These are phyloP conservation scores for Penicillium riverlandense DNA, from an alignment of 495 filamentous ascomycete genomes.

Conservation along the genomic window DNA sequence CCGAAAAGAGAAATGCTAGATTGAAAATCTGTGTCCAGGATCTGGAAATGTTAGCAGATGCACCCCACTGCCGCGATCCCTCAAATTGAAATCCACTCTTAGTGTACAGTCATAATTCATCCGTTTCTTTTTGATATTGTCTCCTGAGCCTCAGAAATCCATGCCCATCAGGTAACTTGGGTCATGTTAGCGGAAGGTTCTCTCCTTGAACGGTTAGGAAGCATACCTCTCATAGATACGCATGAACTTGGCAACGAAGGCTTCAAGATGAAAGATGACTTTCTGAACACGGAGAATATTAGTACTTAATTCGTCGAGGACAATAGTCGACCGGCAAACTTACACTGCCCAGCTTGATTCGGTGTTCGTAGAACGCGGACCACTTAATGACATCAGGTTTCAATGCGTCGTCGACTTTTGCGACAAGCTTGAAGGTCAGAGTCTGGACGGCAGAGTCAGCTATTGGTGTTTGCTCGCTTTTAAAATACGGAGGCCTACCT, in stretches of 20 bases:
- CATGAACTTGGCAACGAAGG: constrained; percentile 98
- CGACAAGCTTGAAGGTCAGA: constrained; percentile 85
- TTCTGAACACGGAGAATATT: constrained; percentile 46
- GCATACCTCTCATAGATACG: constrained; percentile 74
- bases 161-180: constrained; percentile 81
- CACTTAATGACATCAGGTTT: constrained; percentile 92
- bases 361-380: constrained; percentile 95
- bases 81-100: neutral
- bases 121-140: constrained; percentile 6
- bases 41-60: no score
- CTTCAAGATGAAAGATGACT: constrained; percentile 95
- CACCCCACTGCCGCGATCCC: no score
- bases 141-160: constrained; percentile 49
- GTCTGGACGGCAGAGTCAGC: constrained; percentile 35
- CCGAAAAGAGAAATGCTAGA: neutral
- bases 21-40: no score
- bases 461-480: no score
- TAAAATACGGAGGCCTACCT: constrained; percentile 38
- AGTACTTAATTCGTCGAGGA: constrained; percentile 2
- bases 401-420: constrained; percentile 75
- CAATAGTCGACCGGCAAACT: neutral
- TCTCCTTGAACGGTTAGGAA: neutral
- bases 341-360: constrained; percentile 75
- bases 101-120: constrained; percentile 32
- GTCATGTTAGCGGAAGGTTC: constrained; percentile 11